phyloP scores from a whole-genome alignment of 495 filamentous ascomycete species.

The Neurospora sp. region DNA sequence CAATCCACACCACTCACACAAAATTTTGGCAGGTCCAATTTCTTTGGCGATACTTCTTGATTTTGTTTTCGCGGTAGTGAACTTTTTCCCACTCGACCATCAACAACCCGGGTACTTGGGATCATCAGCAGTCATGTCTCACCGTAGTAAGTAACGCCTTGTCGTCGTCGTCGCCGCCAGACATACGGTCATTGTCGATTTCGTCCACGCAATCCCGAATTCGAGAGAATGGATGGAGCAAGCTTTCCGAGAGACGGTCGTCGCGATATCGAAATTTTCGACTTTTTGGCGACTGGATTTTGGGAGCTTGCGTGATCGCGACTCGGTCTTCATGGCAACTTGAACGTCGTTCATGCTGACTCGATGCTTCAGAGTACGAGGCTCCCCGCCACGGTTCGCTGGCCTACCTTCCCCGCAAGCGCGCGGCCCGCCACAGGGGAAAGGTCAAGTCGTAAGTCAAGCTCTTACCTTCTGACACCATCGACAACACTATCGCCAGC shows the following conservation, averaged over 20 bases:
- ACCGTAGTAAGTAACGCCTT: constrained; percentile 23
- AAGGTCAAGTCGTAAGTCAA: constrained; percentile 89
- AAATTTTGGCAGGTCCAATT: constrained; percentile 18
- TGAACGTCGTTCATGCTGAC: constrained; percentile 8
- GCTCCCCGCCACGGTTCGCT: constrained; percentile 97
- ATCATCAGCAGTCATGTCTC: constrained; percentile 29
- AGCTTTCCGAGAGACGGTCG: neutral
- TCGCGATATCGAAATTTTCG: neutral
- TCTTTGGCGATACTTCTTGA: constrained; percentile 6
- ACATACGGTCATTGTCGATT: neutral
- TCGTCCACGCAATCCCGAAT: neutral
- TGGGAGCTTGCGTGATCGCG: neutral
- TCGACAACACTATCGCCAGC: neutral
- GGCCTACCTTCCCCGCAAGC: constrained; percentile 95
- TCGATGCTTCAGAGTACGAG: constrained; percentile 63
- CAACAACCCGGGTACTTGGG: constrained; percentile 3
- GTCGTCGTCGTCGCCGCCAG: neutral
- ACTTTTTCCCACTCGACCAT: constrained; percentile 19
- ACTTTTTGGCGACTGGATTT: neutral
- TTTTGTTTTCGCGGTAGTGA: constrained; percentile 12
- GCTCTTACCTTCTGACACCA: neutral
- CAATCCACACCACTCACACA: constrained; percentile 19
- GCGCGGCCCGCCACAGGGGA: constrained; percentile 88
- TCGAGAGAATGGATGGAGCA: neutral
- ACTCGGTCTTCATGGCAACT: neutral